Base-by-base conservation (phyloP, 2,329 filamentous ascomycete species). In the Bipolaris victoriae region DNA sequence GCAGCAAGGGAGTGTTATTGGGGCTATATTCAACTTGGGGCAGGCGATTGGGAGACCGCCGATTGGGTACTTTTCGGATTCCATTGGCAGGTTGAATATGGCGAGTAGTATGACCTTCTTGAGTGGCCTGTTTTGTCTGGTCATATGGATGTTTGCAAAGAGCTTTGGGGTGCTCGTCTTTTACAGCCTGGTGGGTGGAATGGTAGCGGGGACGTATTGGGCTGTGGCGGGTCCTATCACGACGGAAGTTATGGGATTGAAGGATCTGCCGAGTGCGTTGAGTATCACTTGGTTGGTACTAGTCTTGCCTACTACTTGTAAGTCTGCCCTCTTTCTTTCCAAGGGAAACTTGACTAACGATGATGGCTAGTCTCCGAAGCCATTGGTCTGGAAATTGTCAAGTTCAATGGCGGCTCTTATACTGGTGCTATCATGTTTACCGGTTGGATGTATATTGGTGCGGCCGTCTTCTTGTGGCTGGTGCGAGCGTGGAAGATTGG, bases 211-310 rank as follows among this genome's bases (percentile, higher is more conserved):
- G 6, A 88, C 86, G 0, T 88, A 90, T 64, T 92, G 86, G 75
- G 73, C 74, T 75, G 68, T 88, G 1, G 83, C 89, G 26, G 87
- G 80, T 0, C 90, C 90, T 0, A 86, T 93, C 6, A 84, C 84
- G 5, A 88, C 88, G 2, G 90, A 94, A 74, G 85, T 94, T 1
- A 85, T 93, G 29, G 90, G 90, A 0, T 73, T 94, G 4, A 83
- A 83, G 55, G 78, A 89, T 40, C 80, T 93, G 2, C 88, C 90
- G 1, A 86, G 88, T 11, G 86, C 85, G 65, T 76, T 94, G 37
- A 90, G 86, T 51, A 81, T 94, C 16, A 83, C 87, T 18, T 94
- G 90, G 90, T 69, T 93, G 24, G 80, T 87, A 5, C 81, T 94
- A 15, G 85, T 89, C 5, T 72, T 92, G 9, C 91, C 90, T 0